These are phyloP conservation scores for Larix sibirica DNA, from an alignment of 83 land plant genomes.

Conservation along the genomic window DNA sequence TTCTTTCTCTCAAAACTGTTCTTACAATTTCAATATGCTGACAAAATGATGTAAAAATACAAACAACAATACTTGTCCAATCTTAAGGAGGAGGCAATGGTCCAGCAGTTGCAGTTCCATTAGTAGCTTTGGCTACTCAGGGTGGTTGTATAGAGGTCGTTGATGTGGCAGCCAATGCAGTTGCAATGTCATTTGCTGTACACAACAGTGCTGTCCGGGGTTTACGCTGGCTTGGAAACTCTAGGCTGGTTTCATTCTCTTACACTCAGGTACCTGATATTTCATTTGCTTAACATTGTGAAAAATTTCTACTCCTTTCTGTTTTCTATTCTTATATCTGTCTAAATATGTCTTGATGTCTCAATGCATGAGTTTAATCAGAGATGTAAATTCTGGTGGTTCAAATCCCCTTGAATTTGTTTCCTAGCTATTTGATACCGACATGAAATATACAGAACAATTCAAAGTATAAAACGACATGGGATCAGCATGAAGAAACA, in stretches of 20 bases:
- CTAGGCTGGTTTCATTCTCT: slow-evolving; percentile 94
- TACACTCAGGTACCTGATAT: slow-evolving; percentile 71
- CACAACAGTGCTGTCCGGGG: slow-evolving; percentile 79
- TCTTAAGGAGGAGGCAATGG: slow-evolving; percentile 86
- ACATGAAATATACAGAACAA: too few species aligned
- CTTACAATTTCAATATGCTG: background rate
- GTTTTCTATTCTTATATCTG: background rate
- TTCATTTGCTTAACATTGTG: background rate
- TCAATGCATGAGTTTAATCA: too few species aligned
- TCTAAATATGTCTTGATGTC: background rate
- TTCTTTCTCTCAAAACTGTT: background rate
- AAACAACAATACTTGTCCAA: background rate
- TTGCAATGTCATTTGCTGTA: slow-evolving; percentile 80
- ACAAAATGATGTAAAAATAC: background rate
- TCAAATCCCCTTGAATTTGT: too few species aligned
- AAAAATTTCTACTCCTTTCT: background rate
- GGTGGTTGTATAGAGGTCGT: slow-evolving; percentile 88
- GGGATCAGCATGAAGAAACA: too few species aligned
- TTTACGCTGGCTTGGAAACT: slow-evolving; percentile 96
- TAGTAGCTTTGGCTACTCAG: slow-evolving; percentile 96
- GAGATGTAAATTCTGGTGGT: too few species aligned
- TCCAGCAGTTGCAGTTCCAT: slow-evolving; percentile 89
- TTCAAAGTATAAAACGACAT: too few species aligned
- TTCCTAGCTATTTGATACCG: too few species aligned
- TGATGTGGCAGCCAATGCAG: slow-evolving; percentile 90